Base-by-base conservation (phyloP, 257 asterid genomes). In the Nicotiana tomentosiformis region DNA sequence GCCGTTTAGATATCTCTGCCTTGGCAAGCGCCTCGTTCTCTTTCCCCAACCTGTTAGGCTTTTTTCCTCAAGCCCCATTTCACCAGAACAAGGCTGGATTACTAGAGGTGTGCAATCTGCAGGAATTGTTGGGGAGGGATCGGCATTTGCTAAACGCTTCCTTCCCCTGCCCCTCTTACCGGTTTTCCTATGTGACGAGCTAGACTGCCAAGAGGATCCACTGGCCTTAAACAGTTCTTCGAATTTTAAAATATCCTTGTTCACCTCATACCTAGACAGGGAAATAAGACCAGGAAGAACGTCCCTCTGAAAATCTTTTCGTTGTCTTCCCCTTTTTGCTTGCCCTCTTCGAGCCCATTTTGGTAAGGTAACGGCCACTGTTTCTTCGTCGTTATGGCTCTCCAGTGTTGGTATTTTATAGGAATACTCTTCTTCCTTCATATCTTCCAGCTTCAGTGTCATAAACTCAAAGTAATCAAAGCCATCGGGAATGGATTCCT, bases 21-120 rank as follows among this genome's bases (percentile, higher is more conserved):
- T 87, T 1, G 97, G 95, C 70, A 91, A 70, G 32, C 98, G 94
- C 86, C 93, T 83, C n/a, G 91, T 92, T 88, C 89, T 86, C 91
- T 88, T 93, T 32, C 98, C 98, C 98, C 98, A 93, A 14, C 95
- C 92, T 0, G 89, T 81, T 10, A 93, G 84, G 65, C 91, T 78
- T 81, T 82, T 88, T 85, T 82, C 92, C 87, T 86, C 92, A 0
- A 82, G 79, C 30, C 62, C 43, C 35, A 61, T 5, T 4, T 84
- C 87, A 29, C 66, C 82, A 66, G 87, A 81, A 57, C 80, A 65
- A 37, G 89, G 87, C 83, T 84, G 84, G 88, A 62, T 64, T 56
- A 60, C 77, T 32, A 49, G 77, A 1, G 89, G 62, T 2, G 86
- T 49, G 81, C 66, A 70, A 46, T 64, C 68, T 46, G 87, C 66